phyloP scores from a whole-genome alignment of 441 rosid genomes.

The Pelargonium myrrhifolium region DNA sequence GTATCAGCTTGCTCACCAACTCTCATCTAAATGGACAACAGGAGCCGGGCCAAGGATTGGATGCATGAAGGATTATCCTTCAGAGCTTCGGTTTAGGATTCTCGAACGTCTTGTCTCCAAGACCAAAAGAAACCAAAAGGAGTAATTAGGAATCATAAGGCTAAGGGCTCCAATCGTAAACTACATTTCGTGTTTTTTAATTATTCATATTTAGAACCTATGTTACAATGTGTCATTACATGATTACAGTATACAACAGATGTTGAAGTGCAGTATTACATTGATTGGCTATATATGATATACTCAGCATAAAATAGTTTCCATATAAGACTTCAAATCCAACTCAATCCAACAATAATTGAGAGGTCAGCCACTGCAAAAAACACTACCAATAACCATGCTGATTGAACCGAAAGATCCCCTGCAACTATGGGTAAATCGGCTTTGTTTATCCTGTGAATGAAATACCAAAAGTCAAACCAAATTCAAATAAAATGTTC shows the following conservation, averaged over 20 bases:
- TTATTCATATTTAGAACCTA: too few species aligned
- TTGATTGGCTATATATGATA: conserved; percentile 40
- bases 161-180: too few species aligned
- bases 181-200: too few species aligned
- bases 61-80: conserved; percentile 81
- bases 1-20: conserved; percentile 68
- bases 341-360: conserved; percentile 56
- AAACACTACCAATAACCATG: conserved; percentile 72
- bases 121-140: conserved; percentile 29
- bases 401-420: conserved; percentile 80
- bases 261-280: not conserved
- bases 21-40: conserved; percentile 83
- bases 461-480: not conserved
- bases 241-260: too few species aligned
- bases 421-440: conserved; percentile 95
- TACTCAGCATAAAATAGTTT: conserved; percentile 85
- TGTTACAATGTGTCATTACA: too few species aligned
- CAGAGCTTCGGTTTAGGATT: conserved; percentile 68
- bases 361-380: conserved; percentile 61
- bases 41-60: conserved; percentile 98
- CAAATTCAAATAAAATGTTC: too few species aligned
- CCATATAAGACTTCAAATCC: too few species aligned
- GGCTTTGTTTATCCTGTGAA: conserved; percentile 91
- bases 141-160: too few species aligned
- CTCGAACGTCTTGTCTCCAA: conserved; percentile 79